Evolutionary conservation across 352 stramenopile species (phyloP).

Genomic region (Pythium monospermum): DNA sequence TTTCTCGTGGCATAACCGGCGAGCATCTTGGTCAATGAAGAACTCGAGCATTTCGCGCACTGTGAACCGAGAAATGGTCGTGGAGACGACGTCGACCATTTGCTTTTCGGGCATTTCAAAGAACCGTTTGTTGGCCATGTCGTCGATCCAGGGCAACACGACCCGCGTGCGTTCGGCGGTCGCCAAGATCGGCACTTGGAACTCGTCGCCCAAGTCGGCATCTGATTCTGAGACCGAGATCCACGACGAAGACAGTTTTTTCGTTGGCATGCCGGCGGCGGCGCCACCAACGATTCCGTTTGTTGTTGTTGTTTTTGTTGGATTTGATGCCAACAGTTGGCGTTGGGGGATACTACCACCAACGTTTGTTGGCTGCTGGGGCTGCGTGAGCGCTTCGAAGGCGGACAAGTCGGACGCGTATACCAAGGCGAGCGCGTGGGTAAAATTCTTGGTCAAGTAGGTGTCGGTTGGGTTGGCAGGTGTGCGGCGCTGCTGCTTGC

Average conservation of each 20-base stretch:
- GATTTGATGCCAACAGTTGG: neutral
- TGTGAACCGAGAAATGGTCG: conserved; percentile 33
- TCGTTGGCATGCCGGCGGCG: neutral
- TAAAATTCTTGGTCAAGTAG: conserved; percentile 71
- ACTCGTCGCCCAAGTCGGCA: conserved; percentile 26
- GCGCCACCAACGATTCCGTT: neutral
- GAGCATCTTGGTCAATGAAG: conserved; percentile 29
- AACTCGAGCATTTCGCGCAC: conserved; percentile 44
- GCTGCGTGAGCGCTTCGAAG: conserved; percentile 26
- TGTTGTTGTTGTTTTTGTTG: neutral
- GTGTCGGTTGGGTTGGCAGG: conserved; percentile 24
- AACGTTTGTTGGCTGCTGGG: neutral
- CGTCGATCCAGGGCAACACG: conserved; percentile 47
- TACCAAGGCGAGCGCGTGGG: conserved; percentile 49
- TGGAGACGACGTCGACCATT: conserved; percentile 49
- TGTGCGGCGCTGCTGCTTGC: conserved; percentile 36
- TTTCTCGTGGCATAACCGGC: conserved; percentile 22
- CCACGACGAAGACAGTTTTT: conserved; percentile 3
- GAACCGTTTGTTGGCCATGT: conserved; percentile 28
- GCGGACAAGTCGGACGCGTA: conserved; percentile 68
- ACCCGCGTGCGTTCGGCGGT: conserved; percentile 27
- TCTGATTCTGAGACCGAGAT: neutral
- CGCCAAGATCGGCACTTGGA: conserved; percentile 39
- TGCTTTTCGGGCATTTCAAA: conserved; percentile 39
- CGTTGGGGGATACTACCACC: no score